Evolutionary conservation across 164 flowering plant species (phyloP), one percentile per base, ranked within the genome.

Genomic region (Berberis thunbergii): DNA sequence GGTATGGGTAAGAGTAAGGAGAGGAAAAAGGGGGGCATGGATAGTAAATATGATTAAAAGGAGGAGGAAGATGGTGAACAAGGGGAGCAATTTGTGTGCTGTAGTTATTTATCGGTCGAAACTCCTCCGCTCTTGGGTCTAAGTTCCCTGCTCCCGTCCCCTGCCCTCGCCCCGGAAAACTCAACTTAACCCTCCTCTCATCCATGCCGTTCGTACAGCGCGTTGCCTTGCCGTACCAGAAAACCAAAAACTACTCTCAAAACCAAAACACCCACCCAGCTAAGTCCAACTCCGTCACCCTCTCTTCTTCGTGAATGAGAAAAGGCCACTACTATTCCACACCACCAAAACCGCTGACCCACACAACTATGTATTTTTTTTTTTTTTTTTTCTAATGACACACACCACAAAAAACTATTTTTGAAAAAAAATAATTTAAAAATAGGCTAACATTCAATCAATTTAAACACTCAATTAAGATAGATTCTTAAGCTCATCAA

Each of bases 81-180:
- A 60, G 70, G 44, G 75, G 45, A 61, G 63, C n/a, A 3, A 11
- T 13, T 69, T 78, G 67, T 63, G n/a, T 59, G 10, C 44, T 43
- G 68, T 64, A 41, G 59, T 60, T 56, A 60, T 43, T 70, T 50
- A 61, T 57, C 0, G 89, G 89, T 56, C 83, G 61, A 80, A 85
- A 89, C 77, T 89, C 96, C 61, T 79, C 77, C 4, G 96, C 96
- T 41, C 69, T 54, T 2, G 92, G 92, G 80, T 89, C 87, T 48
- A 89, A 72, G 68, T 72, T 72, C 42, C 83, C 86, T 53, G 68
- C 2, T 12, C 3, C 9, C 50, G 1, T 48, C 26, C 26, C 26
- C 26, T 26, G 26, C 26, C 26, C 26, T 26, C 26, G 26, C 26
- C 26, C 26, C n/a, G 54, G 54, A 6, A 52, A 52, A 12, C 54